Evolutionary conservation across 2,329 filamentous ascomycete species (phyloP), one percentile per base, ranked within the genome.

Genomic region (Phaeosphaeriaceae sp.): DNA sequence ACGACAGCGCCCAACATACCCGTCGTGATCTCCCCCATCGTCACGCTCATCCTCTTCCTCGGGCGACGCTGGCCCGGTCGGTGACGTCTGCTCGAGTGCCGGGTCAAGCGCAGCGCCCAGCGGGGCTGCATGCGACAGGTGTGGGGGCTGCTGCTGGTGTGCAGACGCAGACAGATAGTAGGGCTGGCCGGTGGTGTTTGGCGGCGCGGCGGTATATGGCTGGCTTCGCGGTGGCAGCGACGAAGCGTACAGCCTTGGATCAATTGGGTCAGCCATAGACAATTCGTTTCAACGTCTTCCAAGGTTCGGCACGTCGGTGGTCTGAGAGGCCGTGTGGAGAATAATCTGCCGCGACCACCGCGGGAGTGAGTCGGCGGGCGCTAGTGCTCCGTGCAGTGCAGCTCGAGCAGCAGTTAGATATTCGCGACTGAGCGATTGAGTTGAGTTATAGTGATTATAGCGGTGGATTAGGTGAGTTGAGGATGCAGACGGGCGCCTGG

Each of bases 91-190:
- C 58, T 70, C 69, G 40, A 75, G 67, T n/a, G 71, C 63, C 17
- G 73, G 71, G 61, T 76, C 72, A 45, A 75, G 63, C 47, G 60
- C 59, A 53, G 56, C 63, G 62, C 45, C 62, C 54, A 59, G 47
- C 25, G 24, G 47, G 17, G 25, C 24, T 49, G 31, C 31, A 36
- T 60, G 61, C 56, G 68, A 53, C 7, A 56, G 65, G 51, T 62
- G 66, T 48, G 59, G 57, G 25, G 60, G 44, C 54, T 70, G 68
- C 49, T 64, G 65, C 53, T 72, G 31, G 31, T 36, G 68, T 33
- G 64, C 51, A 20, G 68, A 63, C 11, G 69, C 58, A 42, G 72
- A 70, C 7, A 76, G 69, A 57, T 76, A 76, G 65, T 76, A 76
- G 20, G 73, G 74, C 46, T 70, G 68, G 40, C 59, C 63, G 25